These are phyloP conservation scores for Obelidium mucronatum DNA, from an alignment of 192 early-diverging fungal species.

Conservation along the genomic window DNA sequence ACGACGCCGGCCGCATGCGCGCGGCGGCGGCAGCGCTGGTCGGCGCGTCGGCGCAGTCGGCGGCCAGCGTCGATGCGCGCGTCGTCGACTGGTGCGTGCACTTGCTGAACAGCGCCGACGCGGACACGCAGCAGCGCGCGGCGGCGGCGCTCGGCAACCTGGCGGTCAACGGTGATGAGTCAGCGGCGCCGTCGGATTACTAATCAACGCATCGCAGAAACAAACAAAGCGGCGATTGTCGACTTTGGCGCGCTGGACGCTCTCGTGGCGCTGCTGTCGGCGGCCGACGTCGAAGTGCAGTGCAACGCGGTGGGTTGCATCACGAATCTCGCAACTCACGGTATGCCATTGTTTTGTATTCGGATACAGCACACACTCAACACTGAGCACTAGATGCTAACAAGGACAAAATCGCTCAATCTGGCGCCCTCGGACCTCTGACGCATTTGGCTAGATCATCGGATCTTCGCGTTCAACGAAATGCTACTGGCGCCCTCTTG, in stretches of 20 bases:
- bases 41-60: background rate
- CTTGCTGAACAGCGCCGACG: conserved; percentile 81
- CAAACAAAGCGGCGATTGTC: conserved; percentile 87
- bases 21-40: background rate
- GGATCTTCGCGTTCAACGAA: conserved; percentile 81
- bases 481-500: conserved; percentile 88
- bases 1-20: background rate
- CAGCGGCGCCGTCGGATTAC: too few species aligned
- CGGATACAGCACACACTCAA: too few species aligned
- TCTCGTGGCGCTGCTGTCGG: conserved; percentile 85
- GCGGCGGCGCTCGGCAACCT: conserved; percentile 91
- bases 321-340: conserved; percentile 87
- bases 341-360: conserved; percentile 50
- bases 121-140: conserved; percentile 84
- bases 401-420: conserved; percentile 87
- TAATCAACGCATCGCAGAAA: conserved; percentile 69
- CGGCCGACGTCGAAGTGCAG: conserved; percentile 71
- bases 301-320: conserved; percentile 95
- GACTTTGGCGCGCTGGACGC: conserved; percentile 83
- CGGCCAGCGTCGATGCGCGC: background rate
- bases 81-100: conserved; percentile 46
- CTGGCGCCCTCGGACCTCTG: conserved; percentile 77
- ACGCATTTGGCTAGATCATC: conserved; percentile 77
- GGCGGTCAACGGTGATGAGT: conserved; percentile 65
- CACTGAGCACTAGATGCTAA: conserved; percentile 91